Base-by-base conservation (phyloP, 768 basidiomycete genomes). In the Leucogyrophana mollusca region DNA sequence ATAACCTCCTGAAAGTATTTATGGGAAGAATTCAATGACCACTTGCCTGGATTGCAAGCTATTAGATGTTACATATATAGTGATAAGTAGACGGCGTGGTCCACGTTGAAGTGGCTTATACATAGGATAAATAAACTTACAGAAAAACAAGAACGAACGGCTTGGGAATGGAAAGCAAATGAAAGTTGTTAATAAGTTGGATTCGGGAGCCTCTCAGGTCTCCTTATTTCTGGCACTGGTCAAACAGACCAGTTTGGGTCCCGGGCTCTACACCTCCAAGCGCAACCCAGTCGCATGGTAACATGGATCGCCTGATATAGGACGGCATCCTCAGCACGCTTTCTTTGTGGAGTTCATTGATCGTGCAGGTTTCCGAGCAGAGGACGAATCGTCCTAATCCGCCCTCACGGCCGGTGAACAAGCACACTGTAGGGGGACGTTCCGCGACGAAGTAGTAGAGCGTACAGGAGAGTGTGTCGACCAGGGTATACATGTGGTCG, bases 221-320 rank as follows among this genome's bases (percentile, higher is more conserved):
- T 30, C 13, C 27, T 6, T 13, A 6, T 30, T 30, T 30, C 7
- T 7, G 27, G 7, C 13, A 30, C 6, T 30, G 27, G 13, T 30
- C 27, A 30, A 7, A 13, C 27, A 30, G 27, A 30, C 13, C 27
- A 30, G 7, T 30, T 6, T 6, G 2, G 23, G 23, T 44, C 2
- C 21, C 23, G 23, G 14, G 16, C 6, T 10, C 18, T 44, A 14
- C 27, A 16, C 20, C 10, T 3, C 41, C n/a, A 17, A 61, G 20
- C 10, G 57, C 56, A 20, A 48, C 23, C 59, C 55, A 64, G 34
- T 61, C 58, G 32, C 50, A 58, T n/a, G 56, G 40, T 10, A 9
- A 27, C 61, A 64, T 55, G 0, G 21, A 36, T 16, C 43, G 39
- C 23, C 52, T 52, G 3, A 63, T 34, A 34, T 53, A 39, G 47